A percentile compares a stretch with the other conserved stretches of the same genome.
Conservation (phyloP, 2,329 filamentous ascomycete species). For the Beauveria caledonica region DNA sequence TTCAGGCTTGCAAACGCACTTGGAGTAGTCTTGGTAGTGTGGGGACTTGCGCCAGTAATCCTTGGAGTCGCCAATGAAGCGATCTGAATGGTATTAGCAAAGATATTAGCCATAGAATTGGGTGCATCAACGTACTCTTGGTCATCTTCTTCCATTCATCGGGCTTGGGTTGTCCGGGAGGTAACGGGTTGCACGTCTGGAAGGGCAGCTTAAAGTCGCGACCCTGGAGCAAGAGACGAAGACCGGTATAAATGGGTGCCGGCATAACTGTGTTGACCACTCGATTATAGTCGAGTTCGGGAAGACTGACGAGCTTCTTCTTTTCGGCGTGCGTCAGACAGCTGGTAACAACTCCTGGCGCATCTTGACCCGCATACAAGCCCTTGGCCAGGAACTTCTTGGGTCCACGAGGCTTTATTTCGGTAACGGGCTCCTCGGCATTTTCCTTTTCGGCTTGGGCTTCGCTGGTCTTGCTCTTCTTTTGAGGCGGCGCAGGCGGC, state of each 20-base stretch:
- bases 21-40: conserved; percentile 64
- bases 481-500: conserved; percentile 29
- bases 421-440: conserved; percentile 29
- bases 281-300: conserved; percentile 37
- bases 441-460: conserved; percentile 20
- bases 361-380: conserved; percentile 75
- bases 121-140: conserved; percentile 53
- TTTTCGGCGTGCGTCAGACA: conserved; percentile 43
- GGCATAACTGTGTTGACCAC: conserved; percentile 55
- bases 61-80: conserved; percentile 78
- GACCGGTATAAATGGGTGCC: conserved; percentile 68
- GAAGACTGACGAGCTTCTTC: conserved; percentile 40
- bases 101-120: background rate
- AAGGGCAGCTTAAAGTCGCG: conserved; percentile 84
- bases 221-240: conserved; percentile 61
- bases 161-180: conserved; percentile 79
- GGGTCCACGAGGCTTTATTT: conserved; percentile 35
- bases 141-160: conserved; percentile 89
- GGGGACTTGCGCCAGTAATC: conserved; percentile 74
- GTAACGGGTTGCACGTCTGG: conserved; percentile 80
- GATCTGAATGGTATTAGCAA: conserved; percentile 49
- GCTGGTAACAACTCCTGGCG: conserved; percentile 37
- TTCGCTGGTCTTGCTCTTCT: conserved; percentile 24
- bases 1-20: conserved; percentile 69
- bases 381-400: conserved; percentile 80